Conservation (phyloP, 169 alveolate genomes). For the Cryptosporidium xiaoi region DNA sequence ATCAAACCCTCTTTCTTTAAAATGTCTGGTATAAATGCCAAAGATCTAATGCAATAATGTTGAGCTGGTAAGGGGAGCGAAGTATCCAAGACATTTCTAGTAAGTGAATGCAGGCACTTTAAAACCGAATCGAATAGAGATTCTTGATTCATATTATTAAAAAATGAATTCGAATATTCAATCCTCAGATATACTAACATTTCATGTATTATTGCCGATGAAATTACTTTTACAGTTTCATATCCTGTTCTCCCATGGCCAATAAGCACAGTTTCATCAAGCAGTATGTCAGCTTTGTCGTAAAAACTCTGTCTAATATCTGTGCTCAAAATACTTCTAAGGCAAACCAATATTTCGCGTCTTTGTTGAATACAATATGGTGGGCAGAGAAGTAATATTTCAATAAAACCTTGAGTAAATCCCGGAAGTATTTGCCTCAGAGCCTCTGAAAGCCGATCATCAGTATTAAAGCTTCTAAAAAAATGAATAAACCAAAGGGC, state of each 20-base stretch:
- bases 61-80: slow-evolving; percentile 73
- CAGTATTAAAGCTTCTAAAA: slow-evolving; percentile 56
- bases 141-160: slow-evolving; percentile 35
- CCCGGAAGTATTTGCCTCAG: slow-evolving; percentile 55
- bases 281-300: slow-evolving; percentile 28
- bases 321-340: slow-evolving; percentile 57
- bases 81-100: slow-evolving; percentile 63
- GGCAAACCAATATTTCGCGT: slow-evolving; percentile 68
- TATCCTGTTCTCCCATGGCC: slow-evolving; percentile 73
- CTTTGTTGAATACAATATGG: slow-evolving; percentile 69
- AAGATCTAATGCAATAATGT: slow-evolving; percentile 69
- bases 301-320: slow-evolving; percentile 67
- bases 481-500: slow-evolving; percentile 63
- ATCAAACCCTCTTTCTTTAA: slow-evolving; percentile 54
- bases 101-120: slow-evolving; percentile 61
- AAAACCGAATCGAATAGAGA: slow-evolving; percentile 37
- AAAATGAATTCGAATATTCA: slow-evolving; percentile 34
- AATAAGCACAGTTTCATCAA: slow-evolving; percentile 59
- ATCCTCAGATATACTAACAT: slow-evolving; percentile 34
- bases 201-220: slow-evolving; percentile 69
- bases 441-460: slow-evolving; percentile 59
- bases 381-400: slow-evolving; percentile 51
- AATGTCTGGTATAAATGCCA: slow-evolving; percentile 69
- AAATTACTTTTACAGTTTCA: slow-evolving; percentile 63
- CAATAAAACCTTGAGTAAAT: slow-evolving; percentile 59